phyloP scores from a whole-genome alignment of 495 filamentous ascomycete genomes.

The Hypoxylon lienhwacheense region DNA sequence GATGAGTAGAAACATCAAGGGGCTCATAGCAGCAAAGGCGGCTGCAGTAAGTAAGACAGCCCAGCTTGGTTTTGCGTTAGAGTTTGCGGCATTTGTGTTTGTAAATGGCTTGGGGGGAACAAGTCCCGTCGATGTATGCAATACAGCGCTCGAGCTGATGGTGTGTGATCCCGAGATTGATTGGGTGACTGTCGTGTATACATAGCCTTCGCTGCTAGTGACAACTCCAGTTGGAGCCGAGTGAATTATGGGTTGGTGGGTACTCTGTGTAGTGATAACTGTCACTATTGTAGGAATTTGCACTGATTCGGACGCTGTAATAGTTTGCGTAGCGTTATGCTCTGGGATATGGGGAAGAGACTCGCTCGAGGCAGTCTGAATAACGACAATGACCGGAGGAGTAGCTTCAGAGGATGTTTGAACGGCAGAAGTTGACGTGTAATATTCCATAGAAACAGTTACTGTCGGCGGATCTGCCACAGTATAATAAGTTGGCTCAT shows the following conservation, averaged over 20 bases:
- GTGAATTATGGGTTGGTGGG: background rate
- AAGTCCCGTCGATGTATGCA: constrained; percentile 14
- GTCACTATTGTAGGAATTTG: background rate
- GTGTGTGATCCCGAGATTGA: constrained; percentile 2
- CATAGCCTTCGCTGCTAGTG: constrained; percentile 1
- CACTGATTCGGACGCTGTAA: constrained; percentile 8
- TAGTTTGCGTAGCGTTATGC: constrained; percentile 14
- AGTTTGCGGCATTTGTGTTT: constrained; percentile 3
- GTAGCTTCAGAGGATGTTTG: background rate
- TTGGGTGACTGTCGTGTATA: constrained; percentile 18
- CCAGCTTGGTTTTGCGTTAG: background rate
- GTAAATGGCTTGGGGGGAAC: constrained; percentile 14
- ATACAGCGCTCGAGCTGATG: background rate
- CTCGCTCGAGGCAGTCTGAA: constrained; percentile 5
- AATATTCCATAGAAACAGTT: constrained; percentile 10
- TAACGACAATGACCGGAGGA: constrained; percentile 4
- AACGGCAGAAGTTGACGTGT: background rate
- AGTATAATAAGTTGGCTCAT: constrained; percentile 7
- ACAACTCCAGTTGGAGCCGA: background rate
- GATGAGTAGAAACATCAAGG: background rate
- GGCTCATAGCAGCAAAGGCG: background rate
- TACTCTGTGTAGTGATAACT: background rate
- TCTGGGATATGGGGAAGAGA: constrained; percentile 1
- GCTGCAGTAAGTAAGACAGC: constrained; percentile 1
- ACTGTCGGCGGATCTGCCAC: constrained; percentile 9